These are phyloP conservation scores for Glonium stellatum DNA, from an alignment of 495 filamentous ascomycete genomes.

Conservation along the genomic window DNA sequence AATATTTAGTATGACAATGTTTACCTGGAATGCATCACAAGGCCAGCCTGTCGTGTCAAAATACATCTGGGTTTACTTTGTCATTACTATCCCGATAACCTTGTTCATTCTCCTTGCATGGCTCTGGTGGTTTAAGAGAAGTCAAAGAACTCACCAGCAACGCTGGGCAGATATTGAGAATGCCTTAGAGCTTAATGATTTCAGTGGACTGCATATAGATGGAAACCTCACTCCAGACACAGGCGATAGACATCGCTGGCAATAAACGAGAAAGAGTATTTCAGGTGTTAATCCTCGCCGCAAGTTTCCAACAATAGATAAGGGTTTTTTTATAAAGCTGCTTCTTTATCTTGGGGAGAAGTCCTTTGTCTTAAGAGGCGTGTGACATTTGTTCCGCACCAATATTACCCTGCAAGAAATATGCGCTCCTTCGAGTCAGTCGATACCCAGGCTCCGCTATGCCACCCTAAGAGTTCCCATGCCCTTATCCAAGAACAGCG, in stretches of 20 bases:
- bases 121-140: not conserved
- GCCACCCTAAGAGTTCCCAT: too few species aligned
- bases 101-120: not conserved
- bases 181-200: not conserved
- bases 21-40: not conserved
- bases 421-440: too few species aligned
- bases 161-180: not conserved
- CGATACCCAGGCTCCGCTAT: too few species aligned
- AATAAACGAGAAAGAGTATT: too few species aligned
- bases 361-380: too few species aligned
- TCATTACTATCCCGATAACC: not conserved
- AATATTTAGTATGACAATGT: not conserved
- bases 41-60: not conserved
- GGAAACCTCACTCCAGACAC: not conserved
- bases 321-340: too few species aligned
- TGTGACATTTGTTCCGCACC: too few species aligned
- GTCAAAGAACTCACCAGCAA: not conserved
- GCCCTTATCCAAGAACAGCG: too few species aligned
- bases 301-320: too few species aligned
- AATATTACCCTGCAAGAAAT: too few species aligned
- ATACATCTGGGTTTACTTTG: not conserved
- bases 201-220: not conserved
- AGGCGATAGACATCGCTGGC: not conserved
- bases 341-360: too few species aligned
- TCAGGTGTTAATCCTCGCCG: too few species aligned